Evolutionary conservation across 768 basidiomycete genomes (phyloP).

Genomic region (Leccinum variicolor): DNA sequence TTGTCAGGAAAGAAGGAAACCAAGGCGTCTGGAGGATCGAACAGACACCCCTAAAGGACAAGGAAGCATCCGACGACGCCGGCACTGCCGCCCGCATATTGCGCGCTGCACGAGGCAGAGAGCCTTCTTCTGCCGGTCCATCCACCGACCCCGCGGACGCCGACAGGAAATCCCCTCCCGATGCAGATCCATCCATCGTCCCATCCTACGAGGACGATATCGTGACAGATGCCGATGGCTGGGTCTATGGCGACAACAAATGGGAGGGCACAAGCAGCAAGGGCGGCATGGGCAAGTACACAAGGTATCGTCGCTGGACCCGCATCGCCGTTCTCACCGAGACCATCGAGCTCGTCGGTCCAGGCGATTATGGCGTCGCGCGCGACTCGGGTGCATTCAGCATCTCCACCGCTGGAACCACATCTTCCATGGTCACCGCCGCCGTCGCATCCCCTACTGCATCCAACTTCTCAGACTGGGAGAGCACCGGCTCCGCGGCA

Average conservation of each 20-base stretch:
- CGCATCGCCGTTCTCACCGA: slow-evolving; percentile 78
- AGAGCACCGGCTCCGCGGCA: slow-evolving; percentile 24
- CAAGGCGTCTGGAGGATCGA: slow-evolving; percentile 52
- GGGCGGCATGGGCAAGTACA: slow-evolving; percentile 91
- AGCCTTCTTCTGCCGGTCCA: slow-evolving; percentile 17
- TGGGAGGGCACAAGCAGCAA: slow-evolving; percentile 78
- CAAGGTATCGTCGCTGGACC: slow-evolving; percentile 82
- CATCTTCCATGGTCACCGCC: slow-evolving; percentile 26
- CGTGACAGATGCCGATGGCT: slow-evolving; percentile 81
- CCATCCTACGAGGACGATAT: slow-evolving; percentile 46
- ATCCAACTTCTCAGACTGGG: slow-evolving; percentile 29
- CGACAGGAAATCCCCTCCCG: slow-evolving; percentile 17
- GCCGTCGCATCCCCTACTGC: slow-evolving; percentile 24
- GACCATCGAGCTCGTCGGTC: slow-evolving; percentile 54
- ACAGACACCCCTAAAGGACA: slow-evolving; percentile 51
- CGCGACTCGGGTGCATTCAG: slow-evolving; percentile 26
- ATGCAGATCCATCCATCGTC: slow-evolving; percentile 30
- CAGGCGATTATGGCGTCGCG: slow-evolving; percentile 30
- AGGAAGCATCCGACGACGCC: slow-evolving; percentile 42
- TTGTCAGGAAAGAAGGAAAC: slow-evolving; percentile 56
- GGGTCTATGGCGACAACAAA: slow-evolving; percentile 94
- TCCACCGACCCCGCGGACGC: slow-evolving; percentile 22
- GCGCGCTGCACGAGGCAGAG: slow-evolving; percentile 52
- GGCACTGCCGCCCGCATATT: slow-evolving; percentile 41
- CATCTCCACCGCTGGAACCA: slow-evolving; percentile 10